phyloP scores from a whole-genome alignment of 140 eudicot genomes.

The Erigeron philadelphicus region DNA sequence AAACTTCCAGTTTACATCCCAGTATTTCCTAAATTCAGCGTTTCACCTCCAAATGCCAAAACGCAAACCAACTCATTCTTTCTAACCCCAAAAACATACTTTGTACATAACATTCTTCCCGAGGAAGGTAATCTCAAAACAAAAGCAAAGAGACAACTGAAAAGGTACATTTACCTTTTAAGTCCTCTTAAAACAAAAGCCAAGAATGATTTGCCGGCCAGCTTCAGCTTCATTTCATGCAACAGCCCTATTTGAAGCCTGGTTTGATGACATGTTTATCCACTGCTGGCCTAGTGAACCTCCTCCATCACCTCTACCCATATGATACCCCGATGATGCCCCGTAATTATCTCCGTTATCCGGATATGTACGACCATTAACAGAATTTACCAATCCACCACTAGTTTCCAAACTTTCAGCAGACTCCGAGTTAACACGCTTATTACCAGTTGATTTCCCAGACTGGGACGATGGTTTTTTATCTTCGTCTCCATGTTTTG shows the following conservation, averaged over 20 bases:
- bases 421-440: conserved; percentile 35
- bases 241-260: conserved; percentile 46
- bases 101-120: conserved; percentile 30
- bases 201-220: conserved; percentile 56
- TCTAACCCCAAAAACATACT: conserved; percentile 32
- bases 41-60: conserved; percentile 25
- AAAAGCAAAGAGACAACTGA: conserved; percentile 27
- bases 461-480: conserved; percentile 44
- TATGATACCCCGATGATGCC: conserved; percentile 23
- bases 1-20: not conserved
- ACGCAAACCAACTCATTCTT: conserved; percentile 31
- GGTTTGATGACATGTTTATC: conserved; percentile 41
- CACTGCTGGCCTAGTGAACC: conserved; percentile 46
- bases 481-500: conserved; percentile 20
- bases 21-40: conserved; percentile 7
- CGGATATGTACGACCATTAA: conserved; percentile 13
- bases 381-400: conserved; percentile 30
- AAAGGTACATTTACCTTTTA: conserved; percentile 28
- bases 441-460: conserved; percentile 37
- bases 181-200: conserved; percentile 30
- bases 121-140: conserved; percentile 14
- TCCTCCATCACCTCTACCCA: conserved; percentile 38
- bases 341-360: conserved; percentile 31
- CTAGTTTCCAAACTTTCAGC: conserved; percentile 27
- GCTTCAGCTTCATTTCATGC: conserved; percentile 54